Evolutionary conservation across 495 filamentous ascomycete genomes (phyloP).

Genomic region (Copromyces sp.): DNA sequence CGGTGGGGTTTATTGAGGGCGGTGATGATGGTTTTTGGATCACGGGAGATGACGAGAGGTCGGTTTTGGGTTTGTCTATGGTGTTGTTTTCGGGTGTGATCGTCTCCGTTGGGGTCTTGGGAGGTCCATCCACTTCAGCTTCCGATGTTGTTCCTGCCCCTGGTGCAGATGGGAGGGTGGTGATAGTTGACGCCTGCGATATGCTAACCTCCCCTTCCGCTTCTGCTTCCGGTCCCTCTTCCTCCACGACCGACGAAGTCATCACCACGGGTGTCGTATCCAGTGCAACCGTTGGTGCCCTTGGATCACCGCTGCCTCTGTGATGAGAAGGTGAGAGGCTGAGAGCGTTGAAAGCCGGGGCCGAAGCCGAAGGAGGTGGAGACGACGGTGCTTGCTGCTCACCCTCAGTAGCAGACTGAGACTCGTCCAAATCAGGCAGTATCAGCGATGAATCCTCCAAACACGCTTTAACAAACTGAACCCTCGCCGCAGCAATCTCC

Average conservation of each 20-base stretch:
- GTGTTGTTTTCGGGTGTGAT: constrained; percentile 9
- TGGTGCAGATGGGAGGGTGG: not conserved
- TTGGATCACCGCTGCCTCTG: constrained; percentile 5
- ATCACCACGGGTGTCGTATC: constrained; percentile 24
- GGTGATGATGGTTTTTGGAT: not conserved
- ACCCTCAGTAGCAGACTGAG: constrained; percentile 7
- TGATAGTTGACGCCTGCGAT: not conserved
- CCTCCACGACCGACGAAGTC: constrained; percentile 21
- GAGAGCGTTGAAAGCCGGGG: not conserved
- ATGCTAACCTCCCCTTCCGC: not conserved
- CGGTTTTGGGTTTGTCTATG: constrained; percentile 10
- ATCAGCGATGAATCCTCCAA: constrained; percentile 55
- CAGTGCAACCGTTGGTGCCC: constrained; percentile 21
- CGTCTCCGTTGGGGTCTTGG: not conserved
- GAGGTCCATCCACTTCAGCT: not conserved
- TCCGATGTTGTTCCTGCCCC: constrained; percentile 7
- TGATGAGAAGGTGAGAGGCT: constrained; percentile 13
- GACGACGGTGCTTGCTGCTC: not conserved
- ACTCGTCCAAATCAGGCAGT: constrained; percentile 37
- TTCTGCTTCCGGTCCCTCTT: constrained; percentile 6
- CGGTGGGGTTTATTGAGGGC: not conserved
- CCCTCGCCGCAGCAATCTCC: constrained; percentile 56
- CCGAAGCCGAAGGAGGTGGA: not conserved
- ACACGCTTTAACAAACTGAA: constrained; percentile 70
- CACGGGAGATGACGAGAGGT: not conserved